phyloP scores from a whole-genome alignment of 192 early-diverging fungal species.

The Dissophora globulifera region DNA sequence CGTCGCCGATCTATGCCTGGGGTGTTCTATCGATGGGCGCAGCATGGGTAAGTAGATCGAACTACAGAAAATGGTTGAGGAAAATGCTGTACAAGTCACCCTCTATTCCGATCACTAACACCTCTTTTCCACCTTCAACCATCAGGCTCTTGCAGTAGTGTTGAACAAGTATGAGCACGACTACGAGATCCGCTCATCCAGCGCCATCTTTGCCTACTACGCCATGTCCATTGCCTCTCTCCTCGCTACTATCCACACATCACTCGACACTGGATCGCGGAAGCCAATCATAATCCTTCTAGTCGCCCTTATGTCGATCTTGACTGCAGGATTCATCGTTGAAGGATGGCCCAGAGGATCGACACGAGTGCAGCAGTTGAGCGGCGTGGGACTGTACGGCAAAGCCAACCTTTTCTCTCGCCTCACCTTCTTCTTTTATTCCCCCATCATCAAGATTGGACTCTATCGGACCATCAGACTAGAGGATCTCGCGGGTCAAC shows the following conservation, averaged over 20 bases:
- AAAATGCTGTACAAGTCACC: background rate
- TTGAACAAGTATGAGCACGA: slow-evolving; percentile 29
- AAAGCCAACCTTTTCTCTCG: slow-evolving; percentile 43
- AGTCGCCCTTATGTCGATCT: background rate
- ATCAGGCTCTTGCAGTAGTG: slow-evolving; percentile 9
- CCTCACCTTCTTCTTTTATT: slow-evolving; percentile 24
- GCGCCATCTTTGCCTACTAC: slow-evolving; percentile 27
- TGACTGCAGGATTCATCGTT: slow-evolving; percentile 12
- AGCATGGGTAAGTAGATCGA: slow-evolving; percentile 25
- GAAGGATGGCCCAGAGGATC: slow-evolving; percentile 38
- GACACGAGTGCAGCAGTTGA: slow-evolving; percentile 15
- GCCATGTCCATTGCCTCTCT: slow-evolving; percentile 1
- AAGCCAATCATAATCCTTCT: background rate
- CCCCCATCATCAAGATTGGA: slow-evolving; percentile 22
- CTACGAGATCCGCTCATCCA: slow-evolving; percentile 30
- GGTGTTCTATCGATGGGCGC: slow-evolving; percentile 9
- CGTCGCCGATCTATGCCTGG: slow-evolving; percentile 3
- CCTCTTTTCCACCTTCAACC: background rate
- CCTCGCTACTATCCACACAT: slow-evolving; percentile 9
- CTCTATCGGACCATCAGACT: slow-evolving; percentile 6
- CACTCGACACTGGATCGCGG: background rate
- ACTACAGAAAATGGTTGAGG: no score
- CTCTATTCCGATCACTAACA: background rate
- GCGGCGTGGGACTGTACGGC: slow-evolving; percentile 9
- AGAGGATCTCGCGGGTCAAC: slow-evolving; percentile 8